phyloP scores from a whole-genome alignment of 306 rosid species.

The Sophora flavescens region DNA sequence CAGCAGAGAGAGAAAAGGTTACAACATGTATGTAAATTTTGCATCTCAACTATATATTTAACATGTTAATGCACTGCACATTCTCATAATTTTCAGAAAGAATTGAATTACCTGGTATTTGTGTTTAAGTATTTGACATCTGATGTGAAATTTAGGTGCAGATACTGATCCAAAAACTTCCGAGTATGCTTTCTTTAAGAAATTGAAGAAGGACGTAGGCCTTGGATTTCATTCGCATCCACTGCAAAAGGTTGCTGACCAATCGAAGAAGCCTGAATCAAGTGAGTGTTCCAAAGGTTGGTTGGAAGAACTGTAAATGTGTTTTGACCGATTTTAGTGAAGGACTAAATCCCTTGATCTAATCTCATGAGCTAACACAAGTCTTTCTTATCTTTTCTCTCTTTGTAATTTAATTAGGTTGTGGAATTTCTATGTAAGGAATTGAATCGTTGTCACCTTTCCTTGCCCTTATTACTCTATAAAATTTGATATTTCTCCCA shows the following conservation, averaged over 20 bases:
- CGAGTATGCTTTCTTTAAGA: conserved; percentile 83
- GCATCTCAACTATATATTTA: neutral
- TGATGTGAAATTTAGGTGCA: conserved; percentile 48
- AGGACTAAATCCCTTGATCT: neutral
- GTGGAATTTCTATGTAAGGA: neutral
- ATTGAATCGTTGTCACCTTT: conserved; percentile 9
- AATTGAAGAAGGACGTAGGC: conserved; percentile 69
- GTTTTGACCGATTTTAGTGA: neutral
- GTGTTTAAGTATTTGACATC: conserved; percentile 11
- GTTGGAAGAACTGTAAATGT: conserved; percentile 12
- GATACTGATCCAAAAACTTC: conserved; percentile 72
- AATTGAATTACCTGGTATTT: conserved; percentile 28
- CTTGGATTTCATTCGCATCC: conserved; percentile 43
- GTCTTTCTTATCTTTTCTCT: neutral
- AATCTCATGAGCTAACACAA: neutral
- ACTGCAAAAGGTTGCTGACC: conserved; percentile 37
- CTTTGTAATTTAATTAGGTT: neutral
- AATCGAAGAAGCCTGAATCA: conserved; percentile 45
- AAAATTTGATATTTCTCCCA: no score
- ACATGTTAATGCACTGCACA: neutral
- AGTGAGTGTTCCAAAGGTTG: conserved; percentile 57
- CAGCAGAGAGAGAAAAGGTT: conserved; percentile 34
- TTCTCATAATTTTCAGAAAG: neutral
- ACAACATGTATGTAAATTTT: conserved; percentile 14
- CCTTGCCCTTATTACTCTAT: no score